Base-by-base conservation (phyloP, 176 grass and related monocot genomes). In the Musa schizocarpa region DNA sequence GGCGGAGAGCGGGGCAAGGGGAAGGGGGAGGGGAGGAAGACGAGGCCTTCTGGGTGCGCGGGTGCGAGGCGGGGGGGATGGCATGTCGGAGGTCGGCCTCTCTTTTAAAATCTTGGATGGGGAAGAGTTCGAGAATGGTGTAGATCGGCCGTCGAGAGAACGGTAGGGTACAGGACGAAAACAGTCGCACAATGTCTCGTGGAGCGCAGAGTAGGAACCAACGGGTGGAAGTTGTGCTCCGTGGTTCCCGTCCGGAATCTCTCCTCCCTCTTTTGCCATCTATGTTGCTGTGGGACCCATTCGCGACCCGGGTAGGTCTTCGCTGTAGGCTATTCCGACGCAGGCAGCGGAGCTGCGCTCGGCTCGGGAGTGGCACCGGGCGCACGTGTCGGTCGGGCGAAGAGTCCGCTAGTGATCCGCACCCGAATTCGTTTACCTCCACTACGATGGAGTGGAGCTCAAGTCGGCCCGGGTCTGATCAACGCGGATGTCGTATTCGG, bases 41-140 rank as follows among this genome's bases (percentile, higher is more conserved):
- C 70, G 34, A 43, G 19, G 22, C 27, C 65, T 68, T 43, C 65
- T 68, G 24, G 81, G 68, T 75, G 79, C 53, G 78, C 79, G 85
- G 11, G 88, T 70, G 48, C 53, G 82, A 73, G 79, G 73, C 68
- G 58, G 27, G 27, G 65, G 79, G 53, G 22, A 27, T 77, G 50
- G 81, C 62, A 66, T 9, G 58, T 70, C 68, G 68, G 17, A 19
- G 20, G 68, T 9, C 34, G 62, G 70, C 70, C 54, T 55, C 54
- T 69, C 63, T 86, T 56, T 34, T 14, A 2, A 17, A 17, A 51
- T 16, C 65, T 57, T 88, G 52, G 73, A 77, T 72, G 24, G 58
- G 16, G 73, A 75, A 50, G 14, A 76, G 79, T 43, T 43, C 34
- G 34, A 43, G 34, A 43, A 43, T 43, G 34, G 3, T 43, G 4